phyloP scores from a whole-genome alignment of 2,329 filamentous ascomycete genomes.

The Penicillium sp. region DNA sequence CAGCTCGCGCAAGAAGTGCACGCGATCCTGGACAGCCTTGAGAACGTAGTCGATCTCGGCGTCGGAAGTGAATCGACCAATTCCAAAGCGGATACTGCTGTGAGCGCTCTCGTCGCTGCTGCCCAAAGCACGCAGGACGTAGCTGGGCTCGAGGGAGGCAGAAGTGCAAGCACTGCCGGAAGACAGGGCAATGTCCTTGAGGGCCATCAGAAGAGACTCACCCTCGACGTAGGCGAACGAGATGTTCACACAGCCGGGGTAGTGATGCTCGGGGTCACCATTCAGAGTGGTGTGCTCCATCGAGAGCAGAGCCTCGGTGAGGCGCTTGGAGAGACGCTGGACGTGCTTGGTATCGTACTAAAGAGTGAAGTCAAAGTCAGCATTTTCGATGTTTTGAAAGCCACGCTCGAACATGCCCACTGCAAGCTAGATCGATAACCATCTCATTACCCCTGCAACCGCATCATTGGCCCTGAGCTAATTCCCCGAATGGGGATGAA shows the following conservation, averaged over 20 bases:
- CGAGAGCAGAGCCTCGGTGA: conserved; percentile 77
- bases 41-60: conserved; percentile 96
- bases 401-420: too few relatives aligned
- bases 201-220: conserved; percentile 94
- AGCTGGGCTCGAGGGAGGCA: conserved; percentile 92
- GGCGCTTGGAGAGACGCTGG: conserved; percentile 75
- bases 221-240: conserved; percentile 99
- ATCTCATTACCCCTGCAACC: conserved; percentile 67
- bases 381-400: background rate
- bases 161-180: conserved; percentile 97
- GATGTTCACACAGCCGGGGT: conserved; percentile 96
- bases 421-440: background rate
- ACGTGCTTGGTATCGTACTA: conserved; percentile 93
- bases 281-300: conserved; percentile 94
- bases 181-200: conserved; percentile 96
- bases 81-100: conserved; percentile 96
- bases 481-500: conserved; percentile 32
- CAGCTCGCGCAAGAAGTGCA: conserved; percentile 89
- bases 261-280: conserved; percentile 78
- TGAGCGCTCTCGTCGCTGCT: conserved; percentile 98
- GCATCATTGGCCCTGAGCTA: conserved; percentile 56
- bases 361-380: conserved; percentile 10
- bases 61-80: conserved; percentile 95
- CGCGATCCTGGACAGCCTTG: conserved; percentile 87
- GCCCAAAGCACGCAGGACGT: conserved; percentile 89